These are phyloP conservation scores for Colletotrichum theobromicola DNA, from an alignment of 2,329 filamentous ascomycete species.

Conservation along the genomic window DNA sequence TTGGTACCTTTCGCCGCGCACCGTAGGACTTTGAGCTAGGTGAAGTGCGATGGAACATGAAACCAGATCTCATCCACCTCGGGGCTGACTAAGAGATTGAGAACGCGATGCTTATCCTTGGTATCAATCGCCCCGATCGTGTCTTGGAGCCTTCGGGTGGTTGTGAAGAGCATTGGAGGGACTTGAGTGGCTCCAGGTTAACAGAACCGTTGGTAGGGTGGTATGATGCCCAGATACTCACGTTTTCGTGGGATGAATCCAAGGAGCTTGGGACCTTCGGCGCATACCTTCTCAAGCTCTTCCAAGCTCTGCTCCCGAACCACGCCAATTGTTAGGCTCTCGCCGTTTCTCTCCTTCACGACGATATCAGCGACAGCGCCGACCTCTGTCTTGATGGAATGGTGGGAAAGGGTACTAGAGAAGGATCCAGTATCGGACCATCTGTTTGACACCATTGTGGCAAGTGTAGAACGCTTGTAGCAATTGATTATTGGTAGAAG, in stretches of 20 bases:
- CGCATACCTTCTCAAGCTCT: not conserved
- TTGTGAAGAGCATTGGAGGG: not conserved
- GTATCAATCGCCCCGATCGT: not conserved
- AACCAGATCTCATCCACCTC: not conserved
- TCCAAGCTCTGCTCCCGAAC: not conserved
- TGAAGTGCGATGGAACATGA: constrained; percentile 3
- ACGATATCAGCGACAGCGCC: not conserved
- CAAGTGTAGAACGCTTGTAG: not conserved
- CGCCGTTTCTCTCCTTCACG: not conserved
- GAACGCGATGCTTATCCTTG: not conserved
- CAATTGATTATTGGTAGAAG: not conserved
- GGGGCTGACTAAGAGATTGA: not conserved
- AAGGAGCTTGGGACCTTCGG: not conserved
- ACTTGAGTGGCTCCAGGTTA: not conserved
- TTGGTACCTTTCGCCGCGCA: not conserved
- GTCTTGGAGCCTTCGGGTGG: not conserved
- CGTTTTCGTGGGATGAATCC: not conserved
- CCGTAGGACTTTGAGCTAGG: not conserved
- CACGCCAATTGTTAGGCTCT: not conserved
- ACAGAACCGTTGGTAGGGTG: too few species aligned
- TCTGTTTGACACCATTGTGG: not conserved
- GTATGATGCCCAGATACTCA: not conserved
- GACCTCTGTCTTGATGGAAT: not conserved
- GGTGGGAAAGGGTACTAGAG: not conserved
- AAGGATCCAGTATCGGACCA: not conserved